A percentile compares a stretch with the other conserved stretches of the same genome.
Evolutionary conservation across 495 filamentous ascomycete species (phyloP).

Genomic region (Penicillium simplicissimum): DNA sequence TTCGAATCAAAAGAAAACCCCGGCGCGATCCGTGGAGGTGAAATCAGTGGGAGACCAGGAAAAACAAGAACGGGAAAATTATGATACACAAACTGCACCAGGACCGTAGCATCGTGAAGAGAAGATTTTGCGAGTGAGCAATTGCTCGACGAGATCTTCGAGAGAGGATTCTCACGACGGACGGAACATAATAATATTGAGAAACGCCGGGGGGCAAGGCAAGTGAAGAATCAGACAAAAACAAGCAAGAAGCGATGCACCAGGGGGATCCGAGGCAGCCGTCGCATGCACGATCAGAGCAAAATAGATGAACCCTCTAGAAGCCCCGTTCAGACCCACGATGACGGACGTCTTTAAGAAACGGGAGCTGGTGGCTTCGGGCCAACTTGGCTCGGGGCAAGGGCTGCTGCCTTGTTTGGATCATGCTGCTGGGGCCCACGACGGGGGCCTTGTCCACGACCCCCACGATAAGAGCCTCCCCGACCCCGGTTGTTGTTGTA

Average conservation of each 20-base stretch:
- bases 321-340: neutral
- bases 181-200: neutral
- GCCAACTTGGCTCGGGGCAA: slow-evolving; percentile 30
- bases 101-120: slow-evolving; percentile 29
- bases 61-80: slow-evolving; percentile 21
- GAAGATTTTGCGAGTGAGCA: slow-evolving; percentile 9
- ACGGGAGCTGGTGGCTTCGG: slow-evolving; percentile 38
- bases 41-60: slow-evolving; percentile 13
- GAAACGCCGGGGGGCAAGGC: neutral
- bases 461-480: slow-evolving; percentile 43
- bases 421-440: slow-evolving; percentile 40
- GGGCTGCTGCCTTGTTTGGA: slow-evolving; percentile 28
- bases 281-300: neutral
- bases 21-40: slow-evolving; percentile 11
- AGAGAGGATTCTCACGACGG: neutral
- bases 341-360: slow-evolving; percentile 21
- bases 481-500: slow-evolving; percentile 36
- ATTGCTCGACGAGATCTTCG: neutral
- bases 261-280: neutral
- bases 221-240: neutral
- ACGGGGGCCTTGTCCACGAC: slow-evolving; percentile 48
- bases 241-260: neutral
- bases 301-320: neutral
- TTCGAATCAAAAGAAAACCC: slow-evolving; percentile 15
- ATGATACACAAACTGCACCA: slow-evolving; percentile 38